Base-by-base conservation (phyloP, 768 basidiomycete genomes). In the Hygrophoropsis aurantiaca region DNA sequence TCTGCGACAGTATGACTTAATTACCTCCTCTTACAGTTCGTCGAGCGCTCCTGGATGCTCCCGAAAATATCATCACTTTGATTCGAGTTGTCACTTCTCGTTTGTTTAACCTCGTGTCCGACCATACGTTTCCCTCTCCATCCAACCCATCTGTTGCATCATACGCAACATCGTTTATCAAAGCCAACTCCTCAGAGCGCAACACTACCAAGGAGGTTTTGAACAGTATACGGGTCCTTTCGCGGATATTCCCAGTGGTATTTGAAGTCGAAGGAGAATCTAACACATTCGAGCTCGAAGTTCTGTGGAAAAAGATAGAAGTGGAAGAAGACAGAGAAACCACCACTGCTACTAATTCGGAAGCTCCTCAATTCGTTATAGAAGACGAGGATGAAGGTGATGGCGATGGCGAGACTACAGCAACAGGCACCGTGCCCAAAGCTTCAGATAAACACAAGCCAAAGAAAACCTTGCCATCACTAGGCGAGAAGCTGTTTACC, bases 161-260 rank as follows among this genome's bases (percentile, higher is more conserved):
- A 10, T 81, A 86, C 53, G 82, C 86, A 3, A 75, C 82, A 1
- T 83, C 87, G 1, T 73, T 90, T 57, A 85, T 90, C 53, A 87
- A 83, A 55, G 70, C 76, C 9, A 70, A 74, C 16, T 64, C 73
- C 6, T 51, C 72, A 5, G 83, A 81, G 50, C 75, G 79, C 52
- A 90, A 82, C 56, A 73, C 92, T 23, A 86, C 87, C 2, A 91
- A 86, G 55, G 87, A 97, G 63, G 90, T 85, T 4, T 74, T 99
- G 37, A 98, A 97, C 59, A 94, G 93, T 60, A 62, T 97, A n/a
- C 80, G 95, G 23, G 81, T 97, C 7, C 78, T 99, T 16, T 86
- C 91, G 49, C 81, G 97, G 40, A 78, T 97, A 16, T 71, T 98
- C 13, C 94, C 94, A 3, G 84, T 94, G n/a, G 69, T 97, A 35